Evolutionary conservation across 2,329 filamentous ascomycete species (phyloP).

Genomic region (Colletotrichum karsti): DNA sequence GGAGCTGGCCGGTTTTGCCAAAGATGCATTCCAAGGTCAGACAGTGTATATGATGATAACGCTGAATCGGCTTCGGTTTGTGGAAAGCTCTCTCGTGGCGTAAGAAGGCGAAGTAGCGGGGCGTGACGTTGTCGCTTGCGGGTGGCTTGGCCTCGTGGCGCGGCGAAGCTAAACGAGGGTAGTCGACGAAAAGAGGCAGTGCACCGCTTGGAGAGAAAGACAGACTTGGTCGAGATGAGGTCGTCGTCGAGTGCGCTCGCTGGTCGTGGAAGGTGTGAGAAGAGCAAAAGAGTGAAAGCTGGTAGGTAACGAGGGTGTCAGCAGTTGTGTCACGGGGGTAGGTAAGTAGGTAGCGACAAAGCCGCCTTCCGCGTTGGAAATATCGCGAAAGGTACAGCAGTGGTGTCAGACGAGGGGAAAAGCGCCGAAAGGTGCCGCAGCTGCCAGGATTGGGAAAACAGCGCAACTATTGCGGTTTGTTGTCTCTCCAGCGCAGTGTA

Average conservation of each 20-base stretch:
- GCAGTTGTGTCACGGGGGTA: slow-evolving; percentile 8
- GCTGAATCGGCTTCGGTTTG: neutral
- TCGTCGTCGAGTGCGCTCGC: neutral
- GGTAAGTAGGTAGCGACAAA: neutral
- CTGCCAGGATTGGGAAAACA: neutral
- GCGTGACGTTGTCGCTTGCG: neutral
- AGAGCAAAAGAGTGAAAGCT: slow-evolving; percentile 4
- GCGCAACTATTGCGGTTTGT: neutral
- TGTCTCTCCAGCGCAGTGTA: neutral
- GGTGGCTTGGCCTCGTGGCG: neutral
- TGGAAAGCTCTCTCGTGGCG: neutral
- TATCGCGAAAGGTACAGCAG: slow-evolving; percentile 5
- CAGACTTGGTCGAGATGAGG: neutral
- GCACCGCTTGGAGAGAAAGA: neutral
- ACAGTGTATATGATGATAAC: neutral
- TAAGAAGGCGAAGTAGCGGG: neutral
- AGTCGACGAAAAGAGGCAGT: neutral
- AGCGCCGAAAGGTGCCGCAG: neutral
- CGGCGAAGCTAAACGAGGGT: neutral
- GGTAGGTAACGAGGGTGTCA: slow-evolving; percentile 4
- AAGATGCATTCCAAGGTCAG: slow-evolving; percentile 10
- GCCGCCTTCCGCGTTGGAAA: neutral
- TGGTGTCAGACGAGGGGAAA: slow-evolving; percentile 8
- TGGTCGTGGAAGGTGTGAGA: neutral
- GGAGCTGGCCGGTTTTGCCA: neutral